phyloP scores from a whole-genome alignment of 306 rosid species.

The Mimosa pudica region DNA sequence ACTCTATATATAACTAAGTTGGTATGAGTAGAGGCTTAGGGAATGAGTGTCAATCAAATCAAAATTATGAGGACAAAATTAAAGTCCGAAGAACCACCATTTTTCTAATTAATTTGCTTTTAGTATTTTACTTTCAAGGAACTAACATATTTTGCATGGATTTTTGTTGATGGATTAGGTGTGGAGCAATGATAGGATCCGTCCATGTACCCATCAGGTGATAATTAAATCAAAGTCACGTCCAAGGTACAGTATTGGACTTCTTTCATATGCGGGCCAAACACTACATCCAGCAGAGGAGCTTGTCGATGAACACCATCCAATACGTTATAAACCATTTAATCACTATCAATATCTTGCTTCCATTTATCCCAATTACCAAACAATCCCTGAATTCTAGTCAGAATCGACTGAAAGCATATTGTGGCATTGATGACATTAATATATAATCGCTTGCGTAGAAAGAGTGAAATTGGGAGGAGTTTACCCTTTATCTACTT shows the following conservation, averaged over 20 bases:
- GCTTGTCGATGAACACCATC: conserved; percentile 31
- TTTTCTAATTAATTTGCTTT: neutral
- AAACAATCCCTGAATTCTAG: neutral
- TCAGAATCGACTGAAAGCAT: neutral
- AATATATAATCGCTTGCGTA: too few relatives aligned
- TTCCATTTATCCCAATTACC: neutral
- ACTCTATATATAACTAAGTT: too few relatives aligned
- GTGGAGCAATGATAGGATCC: conserved; percentile 37
- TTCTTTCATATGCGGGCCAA: conserved; percentile 20
- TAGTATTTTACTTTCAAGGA: neutral
- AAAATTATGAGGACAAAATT: too few relatives aligned
- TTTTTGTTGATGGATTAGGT: conserved; percentile 8
- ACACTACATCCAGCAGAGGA: conserved; percentile 26
- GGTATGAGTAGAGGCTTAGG: too few relatives aligned
- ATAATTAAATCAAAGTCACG: conserved; percentile 1
- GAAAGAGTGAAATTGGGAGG: too few relatives aligned
- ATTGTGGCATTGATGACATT: conserved; percentile 17
- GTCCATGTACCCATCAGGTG: conserved; percentile 23
- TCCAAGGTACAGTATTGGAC: conserved; percentile 29
- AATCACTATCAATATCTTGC: conserved; percentile 25
- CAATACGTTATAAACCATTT: conserved; percentile 12
- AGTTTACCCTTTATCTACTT: too few relatives aligned
- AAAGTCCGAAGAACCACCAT: neutral
- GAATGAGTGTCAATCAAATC: too few relatives aligned
- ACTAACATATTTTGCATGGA: neutral